These are phyloP conservation scores for Fraxinus ornus DNA, from an alignment of 305 asterid genomes.

Conservation along the genomic window DNA sequence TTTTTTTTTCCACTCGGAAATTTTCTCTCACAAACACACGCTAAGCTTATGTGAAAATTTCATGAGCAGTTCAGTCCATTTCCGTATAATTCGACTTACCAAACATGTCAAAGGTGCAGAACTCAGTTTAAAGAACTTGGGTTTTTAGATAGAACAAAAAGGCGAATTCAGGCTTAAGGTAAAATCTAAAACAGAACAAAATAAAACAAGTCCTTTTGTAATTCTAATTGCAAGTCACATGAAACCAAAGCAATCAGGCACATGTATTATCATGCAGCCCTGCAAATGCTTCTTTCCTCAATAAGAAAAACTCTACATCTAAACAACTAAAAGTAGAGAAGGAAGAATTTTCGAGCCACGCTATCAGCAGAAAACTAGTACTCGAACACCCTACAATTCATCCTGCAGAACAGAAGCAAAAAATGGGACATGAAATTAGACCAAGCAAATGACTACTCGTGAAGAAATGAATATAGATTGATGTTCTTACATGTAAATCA, in stretches of 20 bases:
- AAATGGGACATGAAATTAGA: background rate
- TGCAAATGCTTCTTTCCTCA: background rate
- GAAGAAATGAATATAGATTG: background rate
- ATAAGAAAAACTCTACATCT: background rate
- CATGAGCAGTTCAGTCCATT: background rate
- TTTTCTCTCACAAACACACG: background rate
- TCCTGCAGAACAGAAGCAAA: slow-evolving; percentile 47
- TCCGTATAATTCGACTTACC: too few species aligned
- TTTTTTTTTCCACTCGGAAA: background rate
- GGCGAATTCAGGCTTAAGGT: background rate
- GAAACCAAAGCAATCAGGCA: background rate
- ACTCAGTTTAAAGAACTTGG: background rate
- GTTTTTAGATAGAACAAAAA: background rate
- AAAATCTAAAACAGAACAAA: background rate
- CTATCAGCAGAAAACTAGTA: background rate
- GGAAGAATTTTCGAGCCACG: slow-evolving; percentile 21
- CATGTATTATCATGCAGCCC: background rate
- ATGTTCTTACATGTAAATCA: slow-evolving; percentile 54
- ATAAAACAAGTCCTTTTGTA: background rate
- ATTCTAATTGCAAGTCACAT: background rate
- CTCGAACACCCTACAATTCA: slow-evolving; percentile 53
- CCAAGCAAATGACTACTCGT: background rate
- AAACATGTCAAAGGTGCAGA: background rate
- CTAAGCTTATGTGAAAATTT: background rate
- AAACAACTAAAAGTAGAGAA: background rate